These are phyloP conservation scores for Alnus rubra DNA, from an alignment of 306 rosid species.

Conservation along the genomic window DNA sequence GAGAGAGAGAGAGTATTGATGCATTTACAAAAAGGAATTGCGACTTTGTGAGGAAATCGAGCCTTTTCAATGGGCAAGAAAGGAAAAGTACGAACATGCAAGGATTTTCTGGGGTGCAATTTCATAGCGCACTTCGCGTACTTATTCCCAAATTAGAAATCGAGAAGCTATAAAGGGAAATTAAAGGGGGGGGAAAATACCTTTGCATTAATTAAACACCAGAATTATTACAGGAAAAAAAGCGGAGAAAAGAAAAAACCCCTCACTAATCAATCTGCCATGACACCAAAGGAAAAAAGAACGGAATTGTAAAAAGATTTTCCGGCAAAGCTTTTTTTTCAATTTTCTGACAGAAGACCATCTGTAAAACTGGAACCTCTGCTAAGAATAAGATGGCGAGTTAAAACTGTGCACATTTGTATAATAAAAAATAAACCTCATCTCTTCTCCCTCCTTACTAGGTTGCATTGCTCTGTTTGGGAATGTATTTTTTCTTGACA, in stretches of 20 bases:
- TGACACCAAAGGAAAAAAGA: conserved; percentile 37
- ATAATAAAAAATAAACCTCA: conserved; percentile 36
- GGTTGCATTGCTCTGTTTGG: conserved; percentile 49
- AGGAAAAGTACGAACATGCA: neutral
- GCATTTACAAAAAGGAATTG: too few species aligned
- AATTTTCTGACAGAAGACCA: conserved; percentile 71
- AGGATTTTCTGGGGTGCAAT: neutral
- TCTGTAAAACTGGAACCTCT: conserved; percentile 63
- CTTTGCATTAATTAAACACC: conserved; percentile 21
- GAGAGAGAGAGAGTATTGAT: too few species aligned
- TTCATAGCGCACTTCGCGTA: neutral
- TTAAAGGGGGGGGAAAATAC: neutral
- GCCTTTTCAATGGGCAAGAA: neutral
- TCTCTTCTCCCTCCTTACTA: conserved; percentile 38
- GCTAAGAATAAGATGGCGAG: conserved; percentile 47
- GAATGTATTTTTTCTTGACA: conserved; percentile 50
- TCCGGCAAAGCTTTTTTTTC: conserved; percentile 51
- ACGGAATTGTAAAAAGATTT: conserved; percentile 35
- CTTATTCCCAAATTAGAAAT: neutral
- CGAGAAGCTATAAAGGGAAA: too few species aligned
- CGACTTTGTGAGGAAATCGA: too few species aligned
- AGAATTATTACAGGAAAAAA: conserved; percentile 35
- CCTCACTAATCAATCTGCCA: conserved; percentile 43
- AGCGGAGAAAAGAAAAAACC: conserved; percentile 6
- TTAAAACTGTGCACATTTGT: conserved; percentile 56